Conservation (phyloP, 805 yeast species). For the Kodamaea neixiangensis region DNA sequence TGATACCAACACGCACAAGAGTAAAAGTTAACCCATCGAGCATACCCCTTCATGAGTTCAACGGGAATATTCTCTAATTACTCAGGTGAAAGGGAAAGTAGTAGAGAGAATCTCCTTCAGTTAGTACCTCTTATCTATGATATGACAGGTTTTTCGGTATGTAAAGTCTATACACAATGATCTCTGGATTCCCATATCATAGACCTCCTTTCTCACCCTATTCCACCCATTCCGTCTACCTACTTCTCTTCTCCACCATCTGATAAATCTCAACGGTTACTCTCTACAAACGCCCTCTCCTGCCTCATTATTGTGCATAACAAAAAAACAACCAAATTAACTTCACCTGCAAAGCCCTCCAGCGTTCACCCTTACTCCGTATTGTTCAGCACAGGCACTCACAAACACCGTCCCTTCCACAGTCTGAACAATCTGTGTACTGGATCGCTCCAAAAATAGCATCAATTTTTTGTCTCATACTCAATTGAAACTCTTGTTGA, state of each 20-base stretch:
- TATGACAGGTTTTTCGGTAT: too few species aligned
- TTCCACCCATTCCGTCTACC: background rate
- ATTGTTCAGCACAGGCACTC: background rate
- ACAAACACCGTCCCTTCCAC: background rate
- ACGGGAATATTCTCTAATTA: too few species aligned
- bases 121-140: too few species aligned
- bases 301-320: background rate
- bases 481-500: slow-evolving; percentile 2
- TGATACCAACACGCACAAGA: too few species aligned
- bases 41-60: too few species aligned
- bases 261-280: background rate
- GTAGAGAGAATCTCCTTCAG: too few species aligned
- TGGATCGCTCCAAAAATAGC: slow-evolving; percentile 3
- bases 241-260: background rate
- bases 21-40: too few species aligned
- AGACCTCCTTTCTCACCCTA: too few species aligned
- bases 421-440: background rate
- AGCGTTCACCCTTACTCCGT: background rate
- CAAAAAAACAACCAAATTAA: background rate
- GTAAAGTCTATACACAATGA: too few species aligned
- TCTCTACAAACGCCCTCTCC: background rate
- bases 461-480: slow-evolving; percentile 1
- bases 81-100: too few species aligned
- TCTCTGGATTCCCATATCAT: too few species aligned
- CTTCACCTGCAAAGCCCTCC: background rate